phyloP scores from a whole-genome alignment of 2,329 filamentous ascomycete genomes.

The Echinosphaeria canescens region DNA sequence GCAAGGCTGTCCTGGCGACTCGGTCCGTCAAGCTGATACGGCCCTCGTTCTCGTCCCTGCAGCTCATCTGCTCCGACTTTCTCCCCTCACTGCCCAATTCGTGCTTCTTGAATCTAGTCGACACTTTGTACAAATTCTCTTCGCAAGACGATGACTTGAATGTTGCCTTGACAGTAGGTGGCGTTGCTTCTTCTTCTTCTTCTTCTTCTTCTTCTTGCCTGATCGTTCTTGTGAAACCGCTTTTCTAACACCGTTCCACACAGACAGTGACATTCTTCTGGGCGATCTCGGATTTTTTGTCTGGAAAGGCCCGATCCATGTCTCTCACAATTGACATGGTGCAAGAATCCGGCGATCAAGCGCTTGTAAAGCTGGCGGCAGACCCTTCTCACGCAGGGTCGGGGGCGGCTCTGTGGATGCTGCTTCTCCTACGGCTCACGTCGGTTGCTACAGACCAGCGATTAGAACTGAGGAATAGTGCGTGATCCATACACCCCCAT shows the following conservation, averaged over 20 bases:
- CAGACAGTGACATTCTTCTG: conserved; percentile 88
- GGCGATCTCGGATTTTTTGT: conserved; percentile 81
- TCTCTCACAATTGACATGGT: conserved; percentile 35
- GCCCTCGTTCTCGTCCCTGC: conserved; percentile 71
- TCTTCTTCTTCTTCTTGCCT: not conserved
- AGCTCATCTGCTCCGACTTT: conserved; percentile 92
- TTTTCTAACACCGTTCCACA: no score
- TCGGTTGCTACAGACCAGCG: conserved; percentile 49
- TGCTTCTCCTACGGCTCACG: conserved; percentile 49
- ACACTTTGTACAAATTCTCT: conserved; percentile 77
- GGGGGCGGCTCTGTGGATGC: conserved; percentile 56
- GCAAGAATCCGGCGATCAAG: conserved; percentile 29
- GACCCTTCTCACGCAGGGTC: conserved; percentile 36
- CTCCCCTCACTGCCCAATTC: conserved; percentile 47
- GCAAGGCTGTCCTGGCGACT: conserved; percentile 19
- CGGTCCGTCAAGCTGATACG: conserved; percentile 58
- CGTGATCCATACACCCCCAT: no score
- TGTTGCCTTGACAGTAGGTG: conserved; percentile 69
- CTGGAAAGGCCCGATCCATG: conserved; percentile 32
- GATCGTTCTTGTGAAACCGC: not conserved
- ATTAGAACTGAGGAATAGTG: conserved; percentile 58
- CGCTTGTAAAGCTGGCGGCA: conserved; percentile 33
- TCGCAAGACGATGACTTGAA: conserved; percentile 84
- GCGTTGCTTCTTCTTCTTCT: no score
- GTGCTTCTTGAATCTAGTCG: conserved; percentile 59